A percentile compares a stretch with the other conserved stretches of the same genome.
These are phyloP conservation scores for Trifolium subterraneum DNA, from an alignment of 306 rosid species.

Conservation along the genomic window DNA sequence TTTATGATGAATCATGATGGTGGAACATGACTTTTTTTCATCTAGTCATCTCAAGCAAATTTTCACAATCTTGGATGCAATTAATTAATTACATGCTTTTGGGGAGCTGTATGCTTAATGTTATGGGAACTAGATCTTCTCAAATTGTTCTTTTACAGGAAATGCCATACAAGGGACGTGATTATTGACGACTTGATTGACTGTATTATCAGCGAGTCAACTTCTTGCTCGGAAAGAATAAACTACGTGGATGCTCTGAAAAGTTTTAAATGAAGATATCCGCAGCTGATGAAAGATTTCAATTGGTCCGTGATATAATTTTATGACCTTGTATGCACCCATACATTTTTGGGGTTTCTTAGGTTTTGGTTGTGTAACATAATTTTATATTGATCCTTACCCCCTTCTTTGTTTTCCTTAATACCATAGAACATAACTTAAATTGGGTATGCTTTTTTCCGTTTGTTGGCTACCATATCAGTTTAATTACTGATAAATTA, in stretches of 20 bases:
- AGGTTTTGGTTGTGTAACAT: constrained; percentile 48
- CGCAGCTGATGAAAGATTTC: constrained; percentile 39
- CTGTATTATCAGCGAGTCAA: constrained; percentile 38
- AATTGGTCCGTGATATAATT: constrained; percentile 40
- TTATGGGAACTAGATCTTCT: constrained; percentile 29
- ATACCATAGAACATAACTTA: constrained; percentile 36
- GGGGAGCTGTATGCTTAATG: neutral
- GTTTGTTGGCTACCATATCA: neutral
- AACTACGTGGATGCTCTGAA: constrained; percentile 39
- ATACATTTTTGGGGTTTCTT: constrained; percentile 41
- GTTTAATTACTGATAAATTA: constrained; percentile 11
- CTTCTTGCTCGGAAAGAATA: constrained; percentile 44
- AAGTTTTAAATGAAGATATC: constrained; percentile 41
- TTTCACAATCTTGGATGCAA: constrained; percentile 6
- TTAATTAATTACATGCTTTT: constrained; percentile 1
- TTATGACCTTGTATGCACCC: constrained; percentile 21
- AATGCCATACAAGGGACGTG: constrained; percentile 82
- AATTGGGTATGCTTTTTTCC: neutral
- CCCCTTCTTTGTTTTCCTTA: neutral
- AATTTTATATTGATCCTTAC: neutral
- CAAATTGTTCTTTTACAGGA: constrained; percentile 61
- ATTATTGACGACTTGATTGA: constrained; percentile 59
- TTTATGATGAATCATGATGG: neutral
- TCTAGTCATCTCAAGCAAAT: constrained; percentile 21
- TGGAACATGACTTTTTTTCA: constrained; percentile 18